Conservation (phyloP, 73 alveolate species). For the Blepharisma stoltei region DNA sequence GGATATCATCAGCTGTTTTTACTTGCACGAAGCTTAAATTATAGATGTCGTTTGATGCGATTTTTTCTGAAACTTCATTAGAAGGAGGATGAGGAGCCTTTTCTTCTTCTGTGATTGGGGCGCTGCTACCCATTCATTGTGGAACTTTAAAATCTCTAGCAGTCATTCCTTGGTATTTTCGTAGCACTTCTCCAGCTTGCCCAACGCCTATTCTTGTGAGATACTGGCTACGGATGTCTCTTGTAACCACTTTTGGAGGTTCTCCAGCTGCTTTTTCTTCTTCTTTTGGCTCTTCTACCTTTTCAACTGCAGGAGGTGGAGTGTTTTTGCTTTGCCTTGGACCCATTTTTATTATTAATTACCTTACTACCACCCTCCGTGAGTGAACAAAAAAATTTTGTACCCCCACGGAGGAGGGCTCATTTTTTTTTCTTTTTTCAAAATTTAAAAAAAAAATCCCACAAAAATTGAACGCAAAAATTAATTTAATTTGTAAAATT, state of each 20-base stretch:
- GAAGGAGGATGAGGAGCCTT: neutral
- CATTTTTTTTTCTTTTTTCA: too few relatives aligned
- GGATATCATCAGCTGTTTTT: conserved; percentile 35
- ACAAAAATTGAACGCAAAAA: too few relatives aligned
- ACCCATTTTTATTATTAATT: neutral
- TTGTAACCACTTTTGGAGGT: neutral
- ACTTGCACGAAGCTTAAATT: neutral
- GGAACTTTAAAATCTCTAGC: conserved; percentile 27
- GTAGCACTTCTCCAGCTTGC: neutral
- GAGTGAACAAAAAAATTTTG: too few relatives aligned
- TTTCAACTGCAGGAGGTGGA: neutral
- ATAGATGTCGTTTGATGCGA: neutral
- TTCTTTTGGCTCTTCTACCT: too few relatives aligned
- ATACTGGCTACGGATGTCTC: neutral
- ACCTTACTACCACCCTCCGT: too few relatives aligned
- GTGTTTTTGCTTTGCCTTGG: conserved; percentile 3
- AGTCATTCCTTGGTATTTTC: neutral
- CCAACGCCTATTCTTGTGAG: neutral
- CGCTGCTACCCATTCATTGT: neutral
- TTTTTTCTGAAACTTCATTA: neutral
- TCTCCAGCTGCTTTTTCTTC: neutral
- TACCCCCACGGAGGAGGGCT: too few relatives aligned
- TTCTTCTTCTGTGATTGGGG: conserved; percentile 8
- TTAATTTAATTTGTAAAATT: too few relatives aligned
- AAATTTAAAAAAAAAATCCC: too few relatives aligned